Conservation (phyloP, 371 early-diverging fungal genomes). For the Mucor piriformis region DNA sequence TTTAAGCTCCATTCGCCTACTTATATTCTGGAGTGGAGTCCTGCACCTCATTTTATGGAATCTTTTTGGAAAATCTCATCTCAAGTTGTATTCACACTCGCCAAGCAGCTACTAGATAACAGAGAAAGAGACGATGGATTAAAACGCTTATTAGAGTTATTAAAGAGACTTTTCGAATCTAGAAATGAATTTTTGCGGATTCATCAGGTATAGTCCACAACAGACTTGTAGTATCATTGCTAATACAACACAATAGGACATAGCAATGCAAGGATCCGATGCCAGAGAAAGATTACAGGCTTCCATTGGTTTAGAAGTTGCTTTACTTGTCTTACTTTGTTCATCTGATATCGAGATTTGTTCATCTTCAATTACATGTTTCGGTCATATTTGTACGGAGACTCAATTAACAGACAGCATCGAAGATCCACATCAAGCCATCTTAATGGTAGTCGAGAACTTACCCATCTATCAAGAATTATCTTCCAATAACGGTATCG, state of each 20-base stretch:
- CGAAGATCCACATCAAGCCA: conserved; percentile 55
- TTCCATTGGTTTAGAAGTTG: conserved; percentile 76
- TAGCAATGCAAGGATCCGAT: conserved; percentile 56
- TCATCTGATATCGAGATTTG: conserved; percentile 77
- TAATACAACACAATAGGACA: conserved; percentile 24
- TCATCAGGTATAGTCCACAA: conserved; percentile 30
- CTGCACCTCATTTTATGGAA: conserved; percentile 56
- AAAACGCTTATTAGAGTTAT: conserved; percentile 60
- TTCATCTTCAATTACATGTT: conserved; percentile 63
- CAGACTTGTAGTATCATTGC: not conserved
- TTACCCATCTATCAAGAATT: conserved; percentile 74
- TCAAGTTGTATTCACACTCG: conserved; percentile 55
- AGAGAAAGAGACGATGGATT: conserved; percentile 57
- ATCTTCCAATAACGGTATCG: conserved; percentile 57
- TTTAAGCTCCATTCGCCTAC: conserved; percentile 62
- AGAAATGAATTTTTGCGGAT: conserved; percentile 66
- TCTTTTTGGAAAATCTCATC: conserved; percentile 74
- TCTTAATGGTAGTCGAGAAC: conserved; percentile 73
- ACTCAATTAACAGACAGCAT: conserved; percentile 61
- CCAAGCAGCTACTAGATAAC: conserved; percentile 59
- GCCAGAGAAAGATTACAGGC: conserved; percentile 70
- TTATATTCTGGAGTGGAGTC: conserved; percentile 69
- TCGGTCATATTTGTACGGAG: conserved; percentile 67
- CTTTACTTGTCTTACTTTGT: conserved; percentile 76
- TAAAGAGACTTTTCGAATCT: conserved; percentile 60